Evolutionary conservation across 208 protist species (phyloP).

Genomic region (Trichomonas vaginalis): DNA sequence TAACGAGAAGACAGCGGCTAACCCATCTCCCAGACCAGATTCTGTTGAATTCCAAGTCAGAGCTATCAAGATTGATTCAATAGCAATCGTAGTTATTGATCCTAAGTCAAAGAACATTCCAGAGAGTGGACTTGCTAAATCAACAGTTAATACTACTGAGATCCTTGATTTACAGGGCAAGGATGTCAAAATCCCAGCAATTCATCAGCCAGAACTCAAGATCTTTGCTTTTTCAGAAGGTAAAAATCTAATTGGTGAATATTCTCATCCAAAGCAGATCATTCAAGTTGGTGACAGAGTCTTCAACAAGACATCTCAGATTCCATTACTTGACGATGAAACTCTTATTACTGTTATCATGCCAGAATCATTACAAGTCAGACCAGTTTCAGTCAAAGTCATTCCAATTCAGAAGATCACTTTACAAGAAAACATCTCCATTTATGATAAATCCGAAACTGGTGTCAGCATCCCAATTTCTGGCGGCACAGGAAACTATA

Average conservation of each 20-base stretch:
- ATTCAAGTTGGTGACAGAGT: neutral
- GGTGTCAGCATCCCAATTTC: neutral
- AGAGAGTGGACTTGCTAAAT: neutral
- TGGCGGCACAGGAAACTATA: neutral
- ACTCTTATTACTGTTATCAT: neutral
- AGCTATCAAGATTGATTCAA: neutral
- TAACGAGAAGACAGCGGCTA: neutral
- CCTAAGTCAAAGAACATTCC: neutral
- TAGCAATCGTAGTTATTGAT: neutral
- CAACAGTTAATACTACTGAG: neutral
- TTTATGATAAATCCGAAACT: neutral
- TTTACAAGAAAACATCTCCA: neutral
- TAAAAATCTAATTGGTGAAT: neutral
- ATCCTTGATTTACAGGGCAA: neutral
- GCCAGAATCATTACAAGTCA: neutral
- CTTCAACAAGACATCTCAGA: too few relatives aligned
- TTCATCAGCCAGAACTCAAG: neutral
- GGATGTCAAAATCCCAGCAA: neutral
- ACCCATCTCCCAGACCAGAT: neutral
- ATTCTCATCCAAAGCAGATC: neutral
- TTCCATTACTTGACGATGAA: neutral
- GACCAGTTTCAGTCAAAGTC: neutral
- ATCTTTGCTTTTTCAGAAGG: neutral
- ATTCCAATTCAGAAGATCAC: neutral
- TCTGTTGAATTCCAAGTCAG: neutral